Evolutionary conservation across 2,329 filamentous ascomycete genomes (phyloP).

Genomic region (Curvularia hawaiiensis): DNA sequence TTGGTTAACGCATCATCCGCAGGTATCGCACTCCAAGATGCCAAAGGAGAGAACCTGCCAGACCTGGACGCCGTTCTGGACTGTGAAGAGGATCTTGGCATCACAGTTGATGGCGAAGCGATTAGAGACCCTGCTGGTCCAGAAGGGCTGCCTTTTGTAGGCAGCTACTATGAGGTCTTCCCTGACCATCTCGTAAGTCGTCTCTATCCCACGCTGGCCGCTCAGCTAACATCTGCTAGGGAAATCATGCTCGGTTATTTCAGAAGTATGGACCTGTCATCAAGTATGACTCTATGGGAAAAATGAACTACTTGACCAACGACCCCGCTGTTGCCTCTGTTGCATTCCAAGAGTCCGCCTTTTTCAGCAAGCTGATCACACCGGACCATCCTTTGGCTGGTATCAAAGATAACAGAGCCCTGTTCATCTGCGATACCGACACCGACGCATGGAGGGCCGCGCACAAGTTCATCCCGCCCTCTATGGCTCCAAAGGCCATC

Average conservation of each 20-base stretch:
- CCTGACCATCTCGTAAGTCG: slow-evolving; percentile 21
- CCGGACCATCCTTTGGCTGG: slow-evolving; percentile 13
- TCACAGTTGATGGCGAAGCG: slow-evolving; percentile 18
- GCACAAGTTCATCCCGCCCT: slow-evolving; percentile 23
- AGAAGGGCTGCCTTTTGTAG: slow-evolving; percentile 19
- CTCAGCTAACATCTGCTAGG: slow-evolving; percentile 3
- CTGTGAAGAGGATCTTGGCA: slow-evolving; percentile 19
- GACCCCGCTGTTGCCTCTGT: slow-evolving; percentile 19
- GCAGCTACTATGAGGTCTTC: slow-evolving; percentile 22
- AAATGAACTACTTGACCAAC: slow-evolving; percentile 15
- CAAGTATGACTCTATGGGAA: slow-evolving; percentile 19
- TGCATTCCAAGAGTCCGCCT: slow-evolving; percentile 17
- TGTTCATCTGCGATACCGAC: slow-evolving; percentile 20
- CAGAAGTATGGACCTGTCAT: slow-evolving; percentile 19
- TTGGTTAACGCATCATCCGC: background rate
- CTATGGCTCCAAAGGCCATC: slow-evolving; percentile 18
- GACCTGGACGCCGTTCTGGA: slow-evolving; percentile 21
- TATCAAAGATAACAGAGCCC: slow-evolving; percentile 18
- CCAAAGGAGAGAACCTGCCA: slow-evolving; percentile 14
- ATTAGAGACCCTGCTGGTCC: slow-evolving; percentile 19
- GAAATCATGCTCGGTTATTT: slow-evolving; percentile 22
- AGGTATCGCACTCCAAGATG: slow-evolving; percentile 21
- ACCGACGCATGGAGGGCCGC: slow-evolving; percentile 15
- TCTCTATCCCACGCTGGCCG: background rate
- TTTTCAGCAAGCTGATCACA: slow-evolving; percentile 20